Base-by-base conservation (phyloP, 257 asterid species). In the Solanum habrochaites region DNA sequence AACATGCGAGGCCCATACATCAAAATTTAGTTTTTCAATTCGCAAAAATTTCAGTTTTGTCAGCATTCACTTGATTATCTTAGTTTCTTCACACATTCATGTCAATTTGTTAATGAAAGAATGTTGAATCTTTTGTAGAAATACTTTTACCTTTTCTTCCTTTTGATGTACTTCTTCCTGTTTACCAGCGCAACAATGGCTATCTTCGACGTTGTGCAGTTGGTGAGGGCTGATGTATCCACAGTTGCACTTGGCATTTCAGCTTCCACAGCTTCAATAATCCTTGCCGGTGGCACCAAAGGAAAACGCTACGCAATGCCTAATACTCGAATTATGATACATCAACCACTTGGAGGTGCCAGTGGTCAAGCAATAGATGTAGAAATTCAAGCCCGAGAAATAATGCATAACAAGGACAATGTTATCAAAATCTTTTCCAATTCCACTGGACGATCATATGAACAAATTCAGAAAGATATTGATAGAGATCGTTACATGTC, bases 221-320 rank as follows among this genome's bases (percentile, higher is more conserved):
- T 94, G 56, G 93, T 94, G 86, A 89, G 96, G 83, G 97, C 98
- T 37, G 98, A 95, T 74, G 95, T 95, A 87, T 95, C 98, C 80
- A 95, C 98, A 47, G 82, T 97, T 86, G 98, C 98, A 11, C 87
- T 97, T 11, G 99, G 99, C 83, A 91, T 95, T 91, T 88, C 98
- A 58, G 99, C 98, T 39, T 97, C 99, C 49, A 95, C 99, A 32
- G 96, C 99, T 89, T 95, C 99, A 80, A 86, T 97, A 82, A 95
- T 97, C 87, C 97, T 97, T 58, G 99, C 96, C 67, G 97, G 98
- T 88, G 99, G 99, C 86, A 93, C 99, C 45, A 97, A 95, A 91
- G 98, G 99, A 80, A 97, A 97, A 83, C 98, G 99, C 75, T 93
- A 88, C 64, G 98, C 99, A 20, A 97, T 96, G 99, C 99, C 99